A percentile compares a stretch with the other conserved stretches of the same genome.
Conservation (phyloP, 352 stramenopile genomes). For the Elongisporangium prolatum region DNA sequence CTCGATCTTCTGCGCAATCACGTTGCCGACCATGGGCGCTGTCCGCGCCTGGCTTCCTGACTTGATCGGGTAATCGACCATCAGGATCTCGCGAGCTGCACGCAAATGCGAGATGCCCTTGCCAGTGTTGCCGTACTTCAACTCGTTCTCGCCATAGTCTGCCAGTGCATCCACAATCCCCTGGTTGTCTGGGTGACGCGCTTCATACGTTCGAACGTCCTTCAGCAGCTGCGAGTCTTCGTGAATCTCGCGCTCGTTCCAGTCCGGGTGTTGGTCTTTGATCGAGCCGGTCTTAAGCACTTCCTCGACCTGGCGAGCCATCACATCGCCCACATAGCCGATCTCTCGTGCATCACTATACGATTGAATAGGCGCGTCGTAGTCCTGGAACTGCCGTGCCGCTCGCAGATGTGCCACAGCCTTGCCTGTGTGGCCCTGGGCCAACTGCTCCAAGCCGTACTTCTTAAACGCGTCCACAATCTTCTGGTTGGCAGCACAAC, state of each 20-base stretch:
- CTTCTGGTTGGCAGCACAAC: constrained; percentile 57
- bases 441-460: constrained; percentile 56
- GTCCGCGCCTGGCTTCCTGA: constrained; percentile 40
- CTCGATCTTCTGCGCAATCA: constrained; percentile 76
- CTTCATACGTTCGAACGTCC: constrained; percentile 33
- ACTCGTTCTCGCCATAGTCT: constrained; percentile 66
- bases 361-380: constrained; percentile 42
- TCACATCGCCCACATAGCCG: constrained; percentile 47
- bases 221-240: constrained; percentile 36
- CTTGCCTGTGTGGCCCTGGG: constrained; percentile 68
- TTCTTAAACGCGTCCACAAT: constrained; percentile 68
- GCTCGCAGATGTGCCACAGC: constrained; percentile 63
- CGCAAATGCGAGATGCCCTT: constrained; percentile 70
- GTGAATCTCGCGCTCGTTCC: constrained; percentile 48
- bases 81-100: constrained; percentile 57
- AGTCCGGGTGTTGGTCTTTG: constrained; percentile 28
- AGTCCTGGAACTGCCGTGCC: constrained; percentile 51
- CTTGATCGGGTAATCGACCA: constrained; percentile 38
- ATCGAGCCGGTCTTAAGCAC: constrained; percentile 49
- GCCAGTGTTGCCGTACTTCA: constrained; percentile 64
- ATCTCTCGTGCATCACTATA: constrained; percentile 30
- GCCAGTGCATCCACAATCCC: constrained; percentile 54
- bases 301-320: constrained; percentile 57
- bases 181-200: constrained; percentile 59
- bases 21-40: constrained; percentile 50